Evolutionary conservation across 1,284 basidiomycete genomes (phyloP).

Genomic region (Pseudozyma tsukubaensis): DNA sequence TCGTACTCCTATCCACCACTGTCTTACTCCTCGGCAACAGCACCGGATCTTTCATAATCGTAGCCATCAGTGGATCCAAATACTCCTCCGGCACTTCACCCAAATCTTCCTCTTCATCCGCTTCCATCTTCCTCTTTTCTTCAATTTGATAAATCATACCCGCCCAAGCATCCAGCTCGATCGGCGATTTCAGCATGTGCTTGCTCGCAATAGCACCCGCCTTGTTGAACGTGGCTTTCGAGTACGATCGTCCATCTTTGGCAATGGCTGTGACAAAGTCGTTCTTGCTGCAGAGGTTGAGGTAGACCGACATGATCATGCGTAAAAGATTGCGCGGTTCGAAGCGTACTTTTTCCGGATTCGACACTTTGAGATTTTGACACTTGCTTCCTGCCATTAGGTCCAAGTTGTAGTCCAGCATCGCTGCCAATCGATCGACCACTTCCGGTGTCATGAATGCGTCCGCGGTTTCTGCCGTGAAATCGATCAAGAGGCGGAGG

Average conservation of each 20-base stretch:
- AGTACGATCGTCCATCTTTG: slow-evolving; percentile 90
- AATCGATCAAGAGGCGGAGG: slow-evolving; percentile 86
- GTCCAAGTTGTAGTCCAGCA: slow-evolving; percentile 94
- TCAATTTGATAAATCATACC: slow-evolving; percentile 86
- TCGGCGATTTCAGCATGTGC: slow-evolving; percentile 80
- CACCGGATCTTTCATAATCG: slow-evolving; percentile 96
- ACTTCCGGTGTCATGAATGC: slow-evolving; percentile 98
- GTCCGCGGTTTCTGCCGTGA: slow-evolving; percentile 88
- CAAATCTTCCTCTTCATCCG: slow-evolving; percentile 84
- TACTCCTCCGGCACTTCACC: slow-evolving; percentile 96
- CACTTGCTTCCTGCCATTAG: slow-evolving; percentile 88
- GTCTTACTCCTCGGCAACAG: slow-evolving; percentile 84
- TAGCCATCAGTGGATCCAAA: slow-evolving; percentile 88
- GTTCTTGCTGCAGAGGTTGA: slow-evolving; percentile 84
- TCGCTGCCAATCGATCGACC: slow-evolving; percentile 92
- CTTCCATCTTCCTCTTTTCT: slow-evolving; percentile 81
- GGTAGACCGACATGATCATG: slow-evolving; percentile 89
- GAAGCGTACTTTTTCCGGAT: slow-evolving; percentile 90
- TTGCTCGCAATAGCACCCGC: slow-evolving; percentile 80
- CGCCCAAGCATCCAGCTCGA: slow-evolving; percentile 81
- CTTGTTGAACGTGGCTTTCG: slow-evolving; percentile 82
- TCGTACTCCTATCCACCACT: slow-evolving; percentile 88
- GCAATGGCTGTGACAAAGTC: slow-evolving; percentile 91
- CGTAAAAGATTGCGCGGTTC: slow-evolving; percentile 84
- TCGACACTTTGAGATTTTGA: slow-evolving; percentile 82